Percentiles rank a stretch among this genome's conserved stretches.
Conservation (phyloP, 2,329 filamentous ascomycete genomes). For the Amauroascus verrucosus region DNA sequence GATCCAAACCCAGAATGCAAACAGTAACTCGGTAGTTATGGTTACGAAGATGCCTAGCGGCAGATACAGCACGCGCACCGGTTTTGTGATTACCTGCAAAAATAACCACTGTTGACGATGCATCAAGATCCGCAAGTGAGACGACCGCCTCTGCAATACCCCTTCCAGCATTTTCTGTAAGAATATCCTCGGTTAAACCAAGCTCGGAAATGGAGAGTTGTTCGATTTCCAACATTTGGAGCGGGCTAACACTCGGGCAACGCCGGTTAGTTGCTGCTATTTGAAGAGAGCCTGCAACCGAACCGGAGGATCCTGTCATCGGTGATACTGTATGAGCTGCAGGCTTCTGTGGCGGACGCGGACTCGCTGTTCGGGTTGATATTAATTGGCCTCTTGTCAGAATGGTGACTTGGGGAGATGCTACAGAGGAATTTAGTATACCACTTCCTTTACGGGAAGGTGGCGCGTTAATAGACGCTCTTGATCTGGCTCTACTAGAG, state of each 20-base stretch:
- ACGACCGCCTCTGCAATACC: conserved; percentile 73
- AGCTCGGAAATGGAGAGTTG: conserved; percentile 81
- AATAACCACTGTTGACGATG: conserved; percentile 55
- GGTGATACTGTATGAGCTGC: conserved; percentile 34
- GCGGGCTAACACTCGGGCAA: conserved; percentile 52
- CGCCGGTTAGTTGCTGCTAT: conserved; percentile 45
- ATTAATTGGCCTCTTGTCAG: conserved; percentile 28
- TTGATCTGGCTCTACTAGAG: conserved; percentile 35
- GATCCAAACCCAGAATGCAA: conserved; percentile 74
- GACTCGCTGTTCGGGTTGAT: conserved; percentile 32
- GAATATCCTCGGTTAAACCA: conserved; percentile 76
- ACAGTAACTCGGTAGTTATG: conserved; percentile 71
- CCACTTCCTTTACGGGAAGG: conserved; percentile 37
- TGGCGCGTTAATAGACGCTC: conserved; percentile 28
- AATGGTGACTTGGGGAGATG: conserved; percentile 27
- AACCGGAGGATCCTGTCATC: conserved; percentile 28
- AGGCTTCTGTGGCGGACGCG: conserved; percentile 30
- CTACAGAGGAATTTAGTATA: conserved; percentile 29
- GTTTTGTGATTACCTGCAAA: conserved; percentile 94
- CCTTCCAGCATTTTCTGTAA: conserved; percentile 82
- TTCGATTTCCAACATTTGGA: conserved; percentile 87
- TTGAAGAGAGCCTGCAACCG: conserved; percentile 38
- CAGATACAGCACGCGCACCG: conserved; percentile 72
- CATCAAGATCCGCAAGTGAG: conserved; percentile 49
- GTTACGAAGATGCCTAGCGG: conserved; percentile 75